Evolutionary conservation across 2,329 filamentous ascomycete genomes (phyloP).

Genomic region (Bipolaris oryzae): DNA sequence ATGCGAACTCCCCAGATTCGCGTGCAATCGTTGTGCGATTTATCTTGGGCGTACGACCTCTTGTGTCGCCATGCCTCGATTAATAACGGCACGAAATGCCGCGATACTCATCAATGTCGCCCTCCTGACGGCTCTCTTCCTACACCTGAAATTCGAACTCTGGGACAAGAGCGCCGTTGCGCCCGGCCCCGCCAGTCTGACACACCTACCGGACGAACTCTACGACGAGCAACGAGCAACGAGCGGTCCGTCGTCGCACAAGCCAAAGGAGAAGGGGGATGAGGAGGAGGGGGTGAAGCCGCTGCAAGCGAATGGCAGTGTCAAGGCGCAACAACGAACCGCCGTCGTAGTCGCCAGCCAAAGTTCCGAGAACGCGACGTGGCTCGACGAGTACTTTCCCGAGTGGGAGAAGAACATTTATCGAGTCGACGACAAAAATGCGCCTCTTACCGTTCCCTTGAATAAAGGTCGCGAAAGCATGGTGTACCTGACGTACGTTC

Average conservation of each 20-base stretch:
- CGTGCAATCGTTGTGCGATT: conserved; percentile 8
- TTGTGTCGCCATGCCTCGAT: conserved; percentile 35
- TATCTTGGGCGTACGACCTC: neutral
- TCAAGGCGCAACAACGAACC: conserved; percentile 29
- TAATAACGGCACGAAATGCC: conserved; percentile 35
- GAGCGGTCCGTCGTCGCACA: conserved; percentile 11
- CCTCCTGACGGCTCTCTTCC: conserved; percentile 33
- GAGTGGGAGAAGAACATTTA: conserved; percentile 52
- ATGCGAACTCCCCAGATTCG: conserved; percentile 9
- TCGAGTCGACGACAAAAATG: conserved; percentile 49
- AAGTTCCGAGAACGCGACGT: conserved; percentile 48
- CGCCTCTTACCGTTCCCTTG: conserved; percentile 50
- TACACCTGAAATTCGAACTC: conserved; percentile 41
- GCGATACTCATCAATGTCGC: conserved; percentile 30
- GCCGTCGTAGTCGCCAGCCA: conserved; percentile 50
- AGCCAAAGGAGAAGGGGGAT: conserved; percentile 6
- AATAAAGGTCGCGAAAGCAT: conserved; percentile 59
- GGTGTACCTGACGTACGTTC: conserved; percentile 55
- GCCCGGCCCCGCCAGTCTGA: conserved; percentile 15
- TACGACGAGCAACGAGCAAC: conserved; percentile 17
- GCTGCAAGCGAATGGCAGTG: conserved; percentile 20
- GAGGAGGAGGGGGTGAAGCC: conserved; percentile 8
- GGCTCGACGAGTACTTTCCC: conserved; percentile 48
- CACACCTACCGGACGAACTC: conserved; percentile 23
- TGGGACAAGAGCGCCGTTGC: conserved; percentile 25